These are phyloP conservation scores for Lignosus rhinocerotis DNA, from an alignment of 1,284 basidiomycete genomes.

Conservation along the genomic window DNA sequence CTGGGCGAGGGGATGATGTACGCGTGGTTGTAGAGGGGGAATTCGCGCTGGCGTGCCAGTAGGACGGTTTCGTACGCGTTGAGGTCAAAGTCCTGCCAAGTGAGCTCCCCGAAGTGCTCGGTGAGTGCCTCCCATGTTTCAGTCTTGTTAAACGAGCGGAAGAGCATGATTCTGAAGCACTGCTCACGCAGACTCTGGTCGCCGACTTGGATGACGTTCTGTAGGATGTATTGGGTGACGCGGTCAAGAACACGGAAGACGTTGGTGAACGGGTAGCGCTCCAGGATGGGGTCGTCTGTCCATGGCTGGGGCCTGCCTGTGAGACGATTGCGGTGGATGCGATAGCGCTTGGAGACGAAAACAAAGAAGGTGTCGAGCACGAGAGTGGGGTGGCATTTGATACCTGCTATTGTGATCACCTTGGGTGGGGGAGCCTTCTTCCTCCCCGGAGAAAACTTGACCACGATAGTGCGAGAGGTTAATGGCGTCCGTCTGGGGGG, in stretches of 20 bases:
- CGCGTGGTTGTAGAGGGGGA: conserved; percentile 37
- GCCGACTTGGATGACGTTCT: conserved; percentile 40
- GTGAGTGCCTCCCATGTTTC: conserved; percentile 43
- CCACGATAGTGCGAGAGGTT: conserved; percentile 2
- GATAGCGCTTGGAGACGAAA: conserved; percentile 40
- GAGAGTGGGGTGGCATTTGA: conserved; percentile 28
- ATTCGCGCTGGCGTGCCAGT: conserved; percentile 21
- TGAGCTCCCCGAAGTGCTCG: conserved; percentile 35
- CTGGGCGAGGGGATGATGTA: conserved; percentile 44
- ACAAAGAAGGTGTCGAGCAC: conserved; percentile 38
- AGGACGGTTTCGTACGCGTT: conserved; percentile 37
- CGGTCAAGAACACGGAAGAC: conserved; percentile 45
- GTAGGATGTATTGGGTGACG: conserved; percentile 42
- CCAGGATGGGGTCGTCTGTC: conserved; percentile 40
- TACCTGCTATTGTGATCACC: conserved; percentile 30
- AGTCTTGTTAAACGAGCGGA: conserved; percentile 42
- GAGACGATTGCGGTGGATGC: conserved; percentile 33
- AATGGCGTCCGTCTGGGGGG: background rate
- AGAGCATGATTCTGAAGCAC: conserved; percentile 45
- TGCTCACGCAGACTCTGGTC: conserved; percentile 38
- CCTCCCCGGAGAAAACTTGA: conserved; percentile 3
- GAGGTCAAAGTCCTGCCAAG: conserved; percentile 37
- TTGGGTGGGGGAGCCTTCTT: conserved; percentile 16
- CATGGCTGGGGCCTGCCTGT: conserved; percentile 36
- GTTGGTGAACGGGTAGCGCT: conserved; percentile 41